Conservation (phyloP, 2,329 filamentous ascomycete genomes). For the Cercospora canescens region DNA sequence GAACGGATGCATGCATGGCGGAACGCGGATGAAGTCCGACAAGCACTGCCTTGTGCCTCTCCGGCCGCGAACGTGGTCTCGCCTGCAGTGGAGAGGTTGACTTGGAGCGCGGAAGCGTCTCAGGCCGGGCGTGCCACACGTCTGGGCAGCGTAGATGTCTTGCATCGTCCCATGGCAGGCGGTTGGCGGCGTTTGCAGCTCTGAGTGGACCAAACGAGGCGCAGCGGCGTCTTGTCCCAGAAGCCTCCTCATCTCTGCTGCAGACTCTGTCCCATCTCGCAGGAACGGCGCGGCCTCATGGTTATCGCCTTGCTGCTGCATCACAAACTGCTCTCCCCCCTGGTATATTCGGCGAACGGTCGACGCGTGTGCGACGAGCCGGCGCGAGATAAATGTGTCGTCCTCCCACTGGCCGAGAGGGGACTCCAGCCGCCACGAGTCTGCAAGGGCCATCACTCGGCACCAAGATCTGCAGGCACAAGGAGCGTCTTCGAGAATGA, state of each 20-base stretch:
- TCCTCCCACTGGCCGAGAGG: background rate
- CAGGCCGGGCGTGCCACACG: background rate
- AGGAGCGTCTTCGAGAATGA: constrained; percentile 9
- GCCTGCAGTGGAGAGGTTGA: background rate
- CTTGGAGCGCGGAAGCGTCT: background rate
- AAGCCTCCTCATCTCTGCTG: background rate
- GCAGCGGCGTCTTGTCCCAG: constrained; percentile 6
- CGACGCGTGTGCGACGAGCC: background rate
- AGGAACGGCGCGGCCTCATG: background rate
- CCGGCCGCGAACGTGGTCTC: background rate
- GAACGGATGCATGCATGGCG: background rate
- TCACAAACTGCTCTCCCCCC: background rate
- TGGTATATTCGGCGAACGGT: background rate
- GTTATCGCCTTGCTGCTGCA: constrained; percentile 4
- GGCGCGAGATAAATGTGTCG: constrained; percentile 3
- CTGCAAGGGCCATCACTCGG: constrained; percentile 2
- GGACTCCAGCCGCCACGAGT: constrained; percentile 10
- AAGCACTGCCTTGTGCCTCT: background rate
- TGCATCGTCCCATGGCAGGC: background rate
- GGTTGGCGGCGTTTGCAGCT: constrained; percentile 2
- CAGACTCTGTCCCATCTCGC: background rate
- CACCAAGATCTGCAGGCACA: constrained; percentile 4
- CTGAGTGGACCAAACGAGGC: constrained; percentile 10
- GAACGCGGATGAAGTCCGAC: background rate
- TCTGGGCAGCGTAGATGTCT: background rate